phyloP scores from a whole-genome alignment of 2,329 filamentous ascomycete species.

The Botrytis fabae region DNA sequence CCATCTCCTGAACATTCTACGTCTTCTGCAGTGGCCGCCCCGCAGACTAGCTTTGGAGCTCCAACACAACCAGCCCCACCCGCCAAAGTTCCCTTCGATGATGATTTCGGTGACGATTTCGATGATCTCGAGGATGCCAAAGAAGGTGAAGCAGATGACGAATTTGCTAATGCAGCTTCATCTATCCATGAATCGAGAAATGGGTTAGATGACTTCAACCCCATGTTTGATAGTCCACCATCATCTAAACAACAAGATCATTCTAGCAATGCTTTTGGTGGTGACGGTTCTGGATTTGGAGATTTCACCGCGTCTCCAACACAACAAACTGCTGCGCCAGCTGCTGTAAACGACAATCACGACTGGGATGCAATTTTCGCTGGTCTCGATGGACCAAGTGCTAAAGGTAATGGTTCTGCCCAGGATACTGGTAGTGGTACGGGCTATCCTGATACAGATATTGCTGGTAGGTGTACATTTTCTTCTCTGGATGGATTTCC shows the following conservation, averaged over 20 bases:
- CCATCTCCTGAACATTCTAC: constrained; percentile 43
- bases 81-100: constrained; percentile 62
- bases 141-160: constrained; percentile 75
- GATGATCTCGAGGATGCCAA: constrained; percentile 82
- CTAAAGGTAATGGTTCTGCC: constrained; percentile 27
- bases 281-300: constrained; percentile 41
- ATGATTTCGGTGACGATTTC: constrained; percentile 74
- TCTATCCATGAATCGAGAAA: constrained; percentile 57
- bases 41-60: constrained; percentile 32
- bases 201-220: constrained; percentile 75
- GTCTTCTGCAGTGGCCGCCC: constrained; percentile 34
- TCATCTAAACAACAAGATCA: constrained; percentile 38
- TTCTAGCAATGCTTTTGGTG: constrained; percentile 35
- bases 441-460: constrained; percentile 27
- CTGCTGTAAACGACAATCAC: constrained; percentile 55
- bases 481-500: not conserved
- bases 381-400: constrained; percentile 61
- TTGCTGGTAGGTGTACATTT: not conserved
- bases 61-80: constrained; percentile 42
- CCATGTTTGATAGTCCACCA: constrained; percentile 69
- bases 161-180: constrained; percentile 65
- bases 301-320: constrained; percentile 53
- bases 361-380: constrained; percentile 98
- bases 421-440: constrained; percentile 32
- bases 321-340: constrained; percentile 43